A percentile compares a stretch with the other conserved stretches of the same genome.
phyloP scores from a whole-genome alignment of 164 flowering plant species.

The Magnolia officinalis region DNA sequence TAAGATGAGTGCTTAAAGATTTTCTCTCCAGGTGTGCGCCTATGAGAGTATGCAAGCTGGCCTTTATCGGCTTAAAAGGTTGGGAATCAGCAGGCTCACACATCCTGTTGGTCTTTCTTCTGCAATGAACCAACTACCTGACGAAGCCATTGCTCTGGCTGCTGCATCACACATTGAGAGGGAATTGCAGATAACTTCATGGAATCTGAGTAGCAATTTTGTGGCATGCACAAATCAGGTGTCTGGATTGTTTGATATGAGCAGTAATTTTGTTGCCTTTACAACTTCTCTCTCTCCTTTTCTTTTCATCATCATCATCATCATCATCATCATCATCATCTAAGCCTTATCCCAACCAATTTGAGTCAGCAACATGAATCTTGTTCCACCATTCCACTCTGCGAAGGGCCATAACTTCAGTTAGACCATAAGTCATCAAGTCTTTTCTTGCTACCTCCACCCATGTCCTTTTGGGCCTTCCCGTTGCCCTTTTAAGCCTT shows the following conservation, averaged over 20 bases:
- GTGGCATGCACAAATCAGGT: constrained; percentile 90
- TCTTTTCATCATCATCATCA: too few species aligned
- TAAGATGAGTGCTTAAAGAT: not conserved
- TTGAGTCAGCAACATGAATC: too few species aligned
- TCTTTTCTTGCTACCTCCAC: too few species aligned
- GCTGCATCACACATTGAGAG: constrained; percentile 98
- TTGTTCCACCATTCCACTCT: too few species aligned
- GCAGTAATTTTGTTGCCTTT: not conserved
- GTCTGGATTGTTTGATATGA: not conserved
- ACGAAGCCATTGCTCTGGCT: constrained; percentile 93
- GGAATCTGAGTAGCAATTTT: constrained; percentile 94
- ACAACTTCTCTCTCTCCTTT: not conserved
- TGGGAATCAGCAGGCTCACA: constrained; percentile 76
- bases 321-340: too few species aligned
- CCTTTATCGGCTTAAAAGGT: constrained; percentile 72
- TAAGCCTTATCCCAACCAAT: too few species aligned
- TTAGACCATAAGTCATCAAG: too few species aligned
- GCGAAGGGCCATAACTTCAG: too few species aligned
- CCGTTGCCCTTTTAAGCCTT: too few species aligned
- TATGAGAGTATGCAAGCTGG: constrained; percentile 98
- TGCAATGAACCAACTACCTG: constrained; percentile 96
- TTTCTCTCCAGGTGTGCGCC: constrained; percentile 65
- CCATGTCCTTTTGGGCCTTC: too few species aligned
- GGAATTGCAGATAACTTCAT: constrained; percentile 92
- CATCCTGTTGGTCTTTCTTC: constrained; percentile 65